Evolutionary conservation across 345 rosid genomes (phyloP).

Genomic region (Brassica cretica): DNA sequence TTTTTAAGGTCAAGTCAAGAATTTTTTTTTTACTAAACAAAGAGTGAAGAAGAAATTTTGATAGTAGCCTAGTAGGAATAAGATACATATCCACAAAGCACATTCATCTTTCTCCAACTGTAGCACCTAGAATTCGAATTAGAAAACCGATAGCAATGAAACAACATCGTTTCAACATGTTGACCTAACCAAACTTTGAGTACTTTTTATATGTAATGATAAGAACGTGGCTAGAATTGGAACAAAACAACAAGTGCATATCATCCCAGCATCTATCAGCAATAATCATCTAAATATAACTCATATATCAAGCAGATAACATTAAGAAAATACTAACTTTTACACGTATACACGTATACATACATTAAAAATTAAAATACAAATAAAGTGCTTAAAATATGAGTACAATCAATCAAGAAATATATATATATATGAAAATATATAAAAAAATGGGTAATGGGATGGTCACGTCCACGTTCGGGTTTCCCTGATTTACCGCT

Average conservation of each 20-base stretch:
- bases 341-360: not conserved
- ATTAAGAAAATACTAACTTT: not conserved
- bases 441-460: slow-evolving; percentile 21
- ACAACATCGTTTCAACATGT: not conserved
- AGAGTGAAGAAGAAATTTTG: not conserved
- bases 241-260: not conserved
- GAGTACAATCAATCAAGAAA: slow-evolving; percentile 1
- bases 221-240: not conserved
- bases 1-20: not conserved
- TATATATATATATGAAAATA: not conserved
- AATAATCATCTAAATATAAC: not conserved
- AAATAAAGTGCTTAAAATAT: not conserved
- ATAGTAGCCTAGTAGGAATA: not conserved
- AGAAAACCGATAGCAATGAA: not conserved
- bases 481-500: slow-evolving; percentile 41
- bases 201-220: not conserved
- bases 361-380: not conserved
- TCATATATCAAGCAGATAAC: not conserved
- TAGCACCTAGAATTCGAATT: not conserved
- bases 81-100: not conserved
- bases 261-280: not conserved
- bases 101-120: not conserved
- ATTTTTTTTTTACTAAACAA: not conserved
- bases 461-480: slow-evolving; percentile 28
- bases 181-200: not conserved